Evolutionary conservation across 2,329 filamentous ascomycete genomes (phyloP), one percentile per base, ranked within the genome.

Genomic region (Boeremia exigua): DNA sequence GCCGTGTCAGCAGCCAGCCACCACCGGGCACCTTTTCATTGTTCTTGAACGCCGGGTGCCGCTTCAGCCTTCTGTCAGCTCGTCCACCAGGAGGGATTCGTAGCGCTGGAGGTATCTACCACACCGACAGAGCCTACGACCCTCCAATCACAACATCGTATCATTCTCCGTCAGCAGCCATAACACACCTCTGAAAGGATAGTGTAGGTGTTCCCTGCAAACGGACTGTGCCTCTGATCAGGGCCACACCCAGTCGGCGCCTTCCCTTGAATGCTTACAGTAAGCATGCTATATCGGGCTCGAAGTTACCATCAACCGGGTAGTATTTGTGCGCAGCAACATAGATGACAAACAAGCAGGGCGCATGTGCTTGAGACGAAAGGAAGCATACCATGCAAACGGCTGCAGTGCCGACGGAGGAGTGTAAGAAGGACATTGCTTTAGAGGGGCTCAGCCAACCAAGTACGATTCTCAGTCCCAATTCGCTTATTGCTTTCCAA

Each of bases 31-130:
- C n/a, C 3, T 5, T 23, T 54, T 32, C 30, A 28, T 43, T 37
- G 30, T 38, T 33, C 38, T 23, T 32, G 17, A 6, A n/a, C 30
- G 25, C 14, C 14, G 12, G 37, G 25, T n/a, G 3, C 44, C 32
- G 37, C 37, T 54, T 27, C 50, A 48, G 44, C 46, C 12, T 25
- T 40, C 11, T 15, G 12, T 47, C 50, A 53, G 50, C 50, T 48
- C 25, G 7, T 12, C n/a, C 11, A 14, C 9, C n/a, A 27, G 19
- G 34, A 17, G 36, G 29, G 15, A 37, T 12, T 29, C 12, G 37
- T 12, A 34, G 9, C 12, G 37, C 19, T 11, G 25, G 15, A 8
- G 37, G 37, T 25, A 32, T 38, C 8, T 8, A 14, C 15, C 15
- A 30, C 38, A 15, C 17, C 27, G 50, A 43, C 25, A 27, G 11